These are phyloP conservation scores for Fragaria iinumae DNA, from an alignment of 306 rosid genomes.

Conservation along the genomic window DNA sequence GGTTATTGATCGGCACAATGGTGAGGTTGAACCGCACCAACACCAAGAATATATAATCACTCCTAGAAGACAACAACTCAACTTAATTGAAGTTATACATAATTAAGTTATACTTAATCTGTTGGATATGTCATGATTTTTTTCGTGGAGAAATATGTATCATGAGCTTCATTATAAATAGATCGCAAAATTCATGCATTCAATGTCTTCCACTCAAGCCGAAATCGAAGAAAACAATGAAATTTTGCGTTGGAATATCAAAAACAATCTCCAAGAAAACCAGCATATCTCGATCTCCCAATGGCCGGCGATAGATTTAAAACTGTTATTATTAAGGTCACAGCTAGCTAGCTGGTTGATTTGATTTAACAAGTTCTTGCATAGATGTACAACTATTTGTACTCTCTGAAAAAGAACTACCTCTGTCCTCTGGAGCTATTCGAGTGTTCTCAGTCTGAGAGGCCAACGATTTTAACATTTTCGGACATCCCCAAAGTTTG, in stretches of 20 bases:
- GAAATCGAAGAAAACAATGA: not conserved
- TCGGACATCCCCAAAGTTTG: not conserved
- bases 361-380: not conserved
- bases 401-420: not conserved
- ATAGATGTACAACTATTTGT: not conserved
- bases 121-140: too few relatives aligned
- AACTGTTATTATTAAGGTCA: not conserved
- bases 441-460: not conserved
- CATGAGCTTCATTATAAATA: constrained; percentile 1
- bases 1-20: constrained; percentile 11
- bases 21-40: constrained; percentile 53
- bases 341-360: not conserved
- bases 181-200: not conserved
- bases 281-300: not conserved
- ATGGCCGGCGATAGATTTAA: not conserved
- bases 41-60: constrained; percentile 11
- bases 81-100: not conserved
- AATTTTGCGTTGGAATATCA: not conserved
- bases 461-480: not conserved
- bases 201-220: not conserved
- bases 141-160: not conserved
- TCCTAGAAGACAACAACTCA: not conserved
- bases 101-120: not conserved
- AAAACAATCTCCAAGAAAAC: constrained; percentile 1
- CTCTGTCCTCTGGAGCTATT: too few relatives aligned